phyloP scores from a whole-genome alignment of 106 monocot genomes.

The Acorus calamus region DNA sequence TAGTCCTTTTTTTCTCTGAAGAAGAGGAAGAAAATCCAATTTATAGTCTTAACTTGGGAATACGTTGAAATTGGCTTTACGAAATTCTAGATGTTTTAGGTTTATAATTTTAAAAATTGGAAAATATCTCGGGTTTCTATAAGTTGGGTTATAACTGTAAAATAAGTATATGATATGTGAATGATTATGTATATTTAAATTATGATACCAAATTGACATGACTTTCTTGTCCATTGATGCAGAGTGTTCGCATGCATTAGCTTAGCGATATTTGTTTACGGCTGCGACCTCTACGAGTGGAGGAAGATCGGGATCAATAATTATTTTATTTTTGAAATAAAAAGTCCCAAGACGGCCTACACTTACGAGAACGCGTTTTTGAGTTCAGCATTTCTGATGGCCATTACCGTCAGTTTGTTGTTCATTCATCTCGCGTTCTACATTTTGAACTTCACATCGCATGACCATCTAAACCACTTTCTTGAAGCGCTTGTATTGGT shows the following conservation, averaged over 20 bases:
- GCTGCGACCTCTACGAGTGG: constrained; percentile 87
- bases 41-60: too few relatives aligned
- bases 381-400: constrained; percentile 78
- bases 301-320: constrained; percentile 74
- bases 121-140: too few relatives aligned
- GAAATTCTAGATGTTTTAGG: too few relatives aligned
- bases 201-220: too few relatives aligned
- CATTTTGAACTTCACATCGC: constrained; percentile 19
- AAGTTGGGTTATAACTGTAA: background rate
- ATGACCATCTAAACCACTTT: constrained; percentile 28
- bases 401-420: constrained; percentile 55
- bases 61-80: too few relatives aligned
- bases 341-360: constrained; percentile 37
- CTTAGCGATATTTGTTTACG: constrained; percentile 89
- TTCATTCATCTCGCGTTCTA: constrained; percentile 62
- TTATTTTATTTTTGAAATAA: constrained; percentile 97
- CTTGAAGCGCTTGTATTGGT: constrained; percentile 66
- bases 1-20: too few relatives aligned
- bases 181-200: too few relatives aligned
- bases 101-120: too few relatives aligned
- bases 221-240: constrained; percentile 1
- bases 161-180: background rate
- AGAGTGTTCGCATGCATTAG: constrained; percentile 91
- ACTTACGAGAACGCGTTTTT: constrained; percentile 89
- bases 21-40: too few relatives aligned